A percentile compares a stretch with the other conserved stretches of the same genome.
Evolutionary conservation across 257 asterid genomes (phyloP).

Genomic region (Anisodus tanguticus): DNA sequence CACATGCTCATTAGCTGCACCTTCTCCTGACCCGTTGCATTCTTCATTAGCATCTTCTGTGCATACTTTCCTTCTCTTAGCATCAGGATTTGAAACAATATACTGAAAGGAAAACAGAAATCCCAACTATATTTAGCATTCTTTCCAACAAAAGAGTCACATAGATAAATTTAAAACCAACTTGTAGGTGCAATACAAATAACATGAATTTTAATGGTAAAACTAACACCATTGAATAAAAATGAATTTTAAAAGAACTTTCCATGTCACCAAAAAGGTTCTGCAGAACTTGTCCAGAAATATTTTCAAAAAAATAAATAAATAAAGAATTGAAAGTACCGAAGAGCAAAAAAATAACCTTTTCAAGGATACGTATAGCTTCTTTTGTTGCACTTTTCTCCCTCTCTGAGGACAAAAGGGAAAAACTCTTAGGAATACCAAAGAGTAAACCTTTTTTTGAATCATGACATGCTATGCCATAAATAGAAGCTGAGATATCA

Average conservation of each 20-base stretch:
- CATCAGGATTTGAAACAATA: constrained; percentile 24
- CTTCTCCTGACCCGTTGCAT: constrained; percentile 23
- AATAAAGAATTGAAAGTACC: not conserved
- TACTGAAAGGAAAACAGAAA: constrained; percentile 23
- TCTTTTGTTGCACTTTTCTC: constrained; percentile 64
- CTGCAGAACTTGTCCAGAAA: not conserved
- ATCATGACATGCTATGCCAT: not conserved
- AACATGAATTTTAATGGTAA: not conserved
- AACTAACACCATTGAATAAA: constrained; percentile 9
- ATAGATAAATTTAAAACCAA: not conserved
- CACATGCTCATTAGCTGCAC: constrained; percentile 20
- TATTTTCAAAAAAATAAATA: not conserved
- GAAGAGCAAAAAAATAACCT: constrained; percentile 40
- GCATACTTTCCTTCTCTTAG: constrained; percentile 47
- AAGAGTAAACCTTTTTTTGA: not conserved
- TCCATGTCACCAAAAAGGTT: constrained; percentile 4
- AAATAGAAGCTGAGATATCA: not conserved
- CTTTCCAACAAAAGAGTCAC: constrained; percentile 25
- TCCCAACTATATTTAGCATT: not conserved
- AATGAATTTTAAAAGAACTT: not conserved
- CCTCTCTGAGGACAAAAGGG: constrained; percentile 43
- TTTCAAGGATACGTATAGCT: constrained; percentile 48
- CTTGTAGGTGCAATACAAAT: constrained; percentile 6
- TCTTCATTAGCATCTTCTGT: constrained; percentile 14
- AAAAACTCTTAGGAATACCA: not conserved